These are phyloP conservation scores for Hyaloscypha variabilis DNA, from an alignment of 495 filamentous ascomycete genomes.

Conservation along the genomic window DNA sequence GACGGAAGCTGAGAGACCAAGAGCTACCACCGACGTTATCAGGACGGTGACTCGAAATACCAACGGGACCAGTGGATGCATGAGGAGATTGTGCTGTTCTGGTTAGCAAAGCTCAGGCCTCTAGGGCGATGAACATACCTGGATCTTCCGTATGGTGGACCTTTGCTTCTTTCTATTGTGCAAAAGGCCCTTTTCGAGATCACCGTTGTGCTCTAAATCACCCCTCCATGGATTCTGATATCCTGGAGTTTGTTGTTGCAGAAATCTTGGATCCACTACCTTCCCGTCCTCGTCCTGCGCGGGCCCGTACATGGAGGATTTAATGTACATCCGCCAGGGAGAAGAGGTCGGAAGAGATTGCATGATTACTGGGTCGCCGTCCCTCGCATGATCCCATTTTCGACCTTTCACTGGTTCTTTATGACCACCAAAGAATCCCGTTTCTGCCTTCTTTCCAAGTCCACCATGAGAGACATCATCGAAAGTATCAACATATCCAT, in stretches of 20 bases:
- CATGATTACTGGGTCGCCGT: conserved; percentile 58
- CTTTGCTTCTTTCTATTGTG: conserved; percentile 38
- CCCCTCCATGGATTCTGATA: conserved; percentile 44
- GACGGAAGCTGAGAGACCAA: conserved; percentile 79
- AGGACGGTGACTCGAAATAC: conserved; percentile 82
- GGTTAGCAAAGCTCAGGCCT: conserved; percentile 13
- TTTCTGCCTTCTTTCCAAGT: conserved; percentile 26
- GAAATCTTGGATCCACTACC: conserved; percentile 42
- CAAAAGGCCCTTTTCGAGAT: conserved; percentile 28
- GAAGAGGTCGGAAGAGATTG: conserved; percentile 39
- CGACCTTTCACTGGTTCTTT: conserved; percentile 46
- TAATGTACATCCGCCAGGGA: conserved; percentile 52
- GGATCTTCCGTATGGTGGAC: conserved; percentile 57
- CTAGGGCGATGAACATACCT: conserved; percentile 30
- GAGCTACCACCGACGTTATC: conserved; percentile 76
- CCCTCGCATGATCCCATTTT: conserved; percentile 59
- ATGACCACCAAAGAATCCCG: conserved; percentile 33
- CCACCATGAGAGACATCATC: conserved; percentile 25
- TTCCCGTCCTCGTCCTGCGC: conserved; percentile 45
- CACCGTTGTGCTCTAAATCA: conserved; percentile 22
- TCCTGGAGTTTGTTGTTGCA: conserved; percentile 51
- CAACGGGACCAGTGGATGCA: conserved; percentile 84
- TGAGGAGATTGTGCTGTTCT: conserved; percentile 55
- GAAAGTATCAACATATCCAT: conserved; percentile 51
- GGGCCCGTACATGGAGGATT: conserved; percentile 52